Percentiles rank a stretch among this genome's conserved stretches.
These are phyloP conservation scores for Cercospora brassicicola DNA, from an alignment of 2,329 filamentous ascomycete genomes.

Conservation along the genomic window DNA sequence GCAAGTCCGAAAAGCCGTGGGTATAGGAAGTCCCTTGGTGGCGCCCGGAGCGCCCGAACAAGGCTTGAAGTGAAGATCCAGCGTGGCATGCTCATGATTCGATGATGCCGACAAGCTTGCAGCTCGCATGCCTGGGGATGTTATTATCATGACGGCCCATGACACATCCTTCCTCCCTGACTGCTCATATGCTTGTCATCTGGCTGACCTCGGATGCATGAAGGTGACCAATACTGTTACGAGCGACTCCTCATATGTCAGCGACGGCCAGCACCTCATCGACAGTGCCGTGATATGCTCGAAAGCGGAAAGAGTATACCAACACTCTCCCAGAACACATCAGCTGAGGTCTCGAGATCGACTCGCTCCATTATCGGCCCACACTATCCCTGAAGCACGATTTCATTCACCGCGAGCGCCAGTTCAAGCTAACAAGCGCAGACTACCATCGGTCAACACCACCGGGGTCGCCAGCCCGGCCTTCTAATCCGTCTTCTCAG, in stretches of 20 bases:
- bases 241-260: background rate
- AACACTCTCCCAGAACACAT: background rate
- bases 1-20: background rate
- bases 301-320: background rate
- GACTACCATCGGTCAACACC: background rate
- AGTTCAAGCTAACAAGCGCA: conserved; percentile 1
- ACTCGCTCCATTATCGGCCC: conserved; percentile 3
- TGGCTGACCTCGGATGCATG: background rate
- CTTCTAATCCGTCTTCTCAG: background rate
- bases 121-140: background rate
- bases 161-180: background rate
- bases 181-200: background rate
- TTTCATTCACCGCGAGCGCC: background rate
- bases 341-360: background rate
- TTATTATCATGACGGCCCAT: background rate
- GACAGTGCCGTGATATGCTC: background rate
- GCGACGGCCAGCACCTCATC: background rate
- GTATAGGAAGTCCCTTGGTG: background rate
- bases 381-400: background rate
- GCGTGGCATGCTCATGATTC: background rate
- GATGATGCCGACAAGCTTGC: background rate
- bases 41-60: conserved; percentile 4
- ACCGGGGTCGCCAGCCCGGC: background rate
- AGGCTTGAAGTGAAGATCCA: background rate
- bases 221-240: background rate